Evolutionary conservation across 2,329 filamentous ascomycete genomes (phyloP).

Genomic region (Fusarium sp.): DNA sequence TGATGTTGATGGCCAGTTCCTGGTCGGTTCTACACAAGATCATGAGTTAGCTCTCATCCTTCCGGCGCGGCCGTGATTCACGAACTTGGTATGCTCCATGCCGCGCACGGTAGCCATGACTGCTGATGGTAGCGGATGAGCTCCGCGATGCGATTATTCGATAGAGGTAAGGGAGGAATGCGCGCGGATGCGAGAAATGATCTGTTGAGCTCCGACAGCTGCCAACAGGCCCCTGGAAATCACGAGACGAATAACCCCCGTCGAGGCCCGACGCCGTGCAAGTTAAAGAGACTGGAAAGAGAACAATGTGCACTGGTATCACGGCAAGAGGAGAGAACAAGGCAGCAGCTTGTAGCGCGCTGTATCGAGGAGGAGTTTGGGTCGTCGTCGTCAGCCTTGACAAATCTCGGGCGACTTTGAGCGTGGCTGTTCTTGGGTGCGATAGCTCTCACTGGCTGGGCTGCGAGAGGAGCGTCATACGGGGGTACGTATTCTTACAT

Average conservation of each 20-base stretch:
- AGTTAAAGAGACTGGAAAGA: slow-evolving; percentile 18
- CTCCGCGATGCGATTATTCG: slow-evolving; percentile 22
- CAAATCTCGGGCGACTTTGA: slow-evolving; percentile 36
- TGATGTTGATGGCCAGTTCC: slow-evolving; percentile 76
- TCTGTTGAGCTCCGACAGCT: slow-evolving; percentile 17
- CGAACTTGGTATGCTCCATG: slow-evolving; percentile 51
- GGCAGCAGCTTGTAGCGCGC: neutral
- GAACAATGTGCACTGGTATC: neutral
- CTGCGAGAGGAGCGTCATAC: slow-evolving; percentile 37
- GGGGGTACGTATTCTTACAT: slow-evolving; percentile 31
- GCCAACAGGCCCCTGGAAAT: slow-evolving; percentile 37
- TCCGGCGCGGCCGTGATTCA: slow-evolving; percentile 22
- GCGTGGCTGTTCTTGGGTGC: slow-evolving; percentile 34
- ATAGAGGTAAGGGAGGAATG: slow-evolving; percentile 12
- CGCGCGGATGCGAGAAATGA: slow-evolving; percentile 1
- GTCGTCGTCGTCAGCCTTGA: slow-evolving; percentile 43
- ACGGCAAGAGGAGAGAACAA: neutral
- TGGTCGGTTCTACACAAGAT: slow-evolving; percentile 66
- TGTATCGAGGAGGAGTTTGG: slow-evolving; percentile 15
- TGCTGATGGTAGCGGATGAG: slow-evolving; percentile 30
- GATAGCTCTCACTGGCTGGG: slow-evolving; percentile 40
- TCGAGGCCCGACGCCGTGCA: slow-evolving; percentile 32
- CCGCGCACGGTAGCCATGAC: slow-evolving; percentile 48
- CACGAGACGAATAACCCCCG: slow-evolving; percentile 39
- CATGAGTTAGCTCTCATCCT: slow-evolving; percentile 23